Conservation (phyloP, 331 rosid genomes). For the Saraca asoca region DNA sequence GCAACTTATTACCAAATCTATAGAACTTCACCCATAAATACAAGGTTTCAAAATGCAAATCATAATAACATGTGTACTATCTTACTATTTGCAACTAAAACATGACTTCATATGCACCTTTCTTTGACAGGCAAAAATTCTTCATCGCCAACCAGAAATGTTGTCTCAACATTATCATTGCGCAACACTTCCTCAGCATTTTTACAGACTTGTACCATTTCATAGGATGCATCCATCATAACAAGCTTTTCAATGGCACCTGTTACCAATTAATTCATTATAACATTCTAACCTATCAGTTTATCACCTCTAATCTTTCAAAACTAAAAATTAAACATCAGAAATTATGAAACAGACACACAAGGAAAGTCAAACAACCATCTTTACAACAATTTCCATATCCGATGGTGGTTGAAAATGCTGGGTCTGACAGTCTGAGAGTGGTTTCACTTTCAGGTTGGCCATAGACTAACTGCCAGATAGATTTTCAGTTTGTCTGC, state of each 20-base stretch:
- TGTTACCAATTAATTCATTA: constrained; percentile 33
- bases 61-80: not conserved
- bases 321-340: not conserved
- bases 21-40: constrained; percentile 59
- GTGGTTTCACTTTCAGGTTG: too few species aligned
- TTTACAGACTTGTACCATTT: constrained; percentile 70
- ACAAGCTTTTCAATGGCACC: constrained; percentile 77
- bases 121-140: constrained; percentile 84
- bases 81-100: not conserved
- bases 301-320: not conserved
- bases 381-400: not conserved
- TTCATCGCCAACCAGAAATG: constrained; percentile 83
- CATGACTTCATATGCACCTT: constrained; percentile 46
- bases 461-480: too few species aligned
- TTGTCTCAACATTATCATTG: constrained; percentile 49
- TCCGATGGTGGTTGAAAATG: too few species aligned
- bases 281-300: not conserved
- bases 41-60: constrained; percentile 28
- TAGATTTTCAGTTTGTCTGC: too few species aligned
- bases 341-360: constrained; percentile 16
- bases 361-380: not conserved
- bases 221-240: constrained; percentile 81
- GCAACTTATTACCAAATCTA: constrained; percentile 89
- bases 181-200: constrained; percentile 39
- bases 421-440: too few species aligned